Evolutionary conservation across 2,329 filamentous ascomycete species (phyloP), one percentile per base, ranked within the genome.

Genomic region (Penicillium sp.): DNA sequence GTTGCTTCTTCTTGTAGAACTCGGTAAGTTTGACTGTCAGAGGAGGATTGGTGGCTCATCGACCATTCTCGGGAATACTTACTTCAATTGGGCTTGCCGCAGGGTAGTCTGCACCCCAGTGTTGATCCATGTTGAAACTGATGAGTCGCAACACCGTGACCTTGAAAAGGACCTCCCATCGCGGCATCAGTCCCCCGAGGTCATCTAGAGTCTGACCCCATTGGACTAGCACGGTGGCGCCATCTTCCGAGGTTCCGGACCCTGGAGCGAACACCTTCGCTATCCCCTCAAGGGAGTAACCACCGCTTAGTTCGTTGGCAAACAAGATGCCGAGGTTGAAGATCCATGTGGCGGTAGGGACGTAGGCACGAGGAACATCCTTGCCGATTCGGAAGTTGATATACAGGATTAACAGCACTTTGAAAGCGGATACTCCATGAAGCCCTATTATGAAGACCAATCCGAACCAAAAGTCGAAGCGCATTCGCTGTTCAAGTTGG

Each of bases 101-200:
- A 40, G 83, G 78, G 58, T 85, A 82, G 62, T 89, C 86, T 3
- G 89, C 75, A 67, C 90, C 94, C 93, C 94, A 99, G 73, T 96
- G 93, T 73, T 96, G 93, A 76, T 99, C 94, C 71, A 99, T 76
- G 73, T 97, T 97, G 82, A 96, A 99, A 73, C 93, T 97, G 68
- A 99, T 92, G 48, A 97, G 81, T 6, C 94, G 88, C 56, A 99
- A 79, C 27, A 97, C 88, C 3, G 93, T 97, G 61, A 99, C 86
- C 70, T 99, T 99, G 82, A 99, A 99, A 6, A 97, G 82, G n/a
- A 99, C 87, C 73, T 97, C 91, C 94, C 94, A 99, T 58, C 93
- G 85, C 0, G 88, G 82, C 71, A 96, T 87, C n/a, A 99, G 78
- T 0, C 94, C 94, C 8, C 91, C 87, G 63, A 89, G 88, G 52